These are phyloP conservation scores for Mesembryanthemum crystallinum DNA, from an alignment of 148 eudicot genomes.

Conservation along the genomic window DNA sequence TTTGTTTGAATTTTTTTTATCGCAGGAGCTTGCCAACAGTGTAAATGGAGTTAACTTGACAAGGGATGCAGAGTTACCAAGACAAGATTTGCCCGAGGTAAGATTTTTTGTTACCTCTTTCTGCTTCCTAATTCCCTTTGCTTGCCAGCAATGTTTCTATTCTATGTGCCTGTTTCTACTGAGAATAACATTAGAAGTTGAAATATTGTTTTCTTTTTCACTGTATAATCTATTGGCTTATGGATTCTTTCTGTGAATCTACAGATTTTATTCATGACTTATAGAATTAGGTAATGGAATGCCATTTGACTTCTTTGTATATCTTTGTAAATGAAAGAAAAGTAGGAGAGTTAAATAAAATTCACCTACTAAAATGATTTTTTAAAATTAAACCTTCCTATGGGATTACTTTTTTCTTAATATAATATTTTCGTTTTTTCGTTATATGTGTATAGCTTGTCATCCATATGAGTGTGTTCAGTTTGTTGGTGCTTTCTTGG, in stretches of 20 bases:
- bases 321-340: not conserved
- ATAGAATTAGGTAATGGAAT: not conserved
- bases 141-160: not conserved
- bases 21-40: constrained; percentile 43
- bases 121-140: not conserved
- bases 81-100: constrained; percentile 57
- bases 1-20: constrained; percentile 12
- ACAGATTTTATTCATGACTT: not conserved
- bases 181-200: not conserved
- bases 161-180: not conserved
- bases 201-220: not conserved
- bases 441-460: not conserved
- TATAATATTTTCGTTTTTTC: not conserved
- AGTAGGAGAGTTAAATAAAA: no score
- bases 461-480: not conserved
- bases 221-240: not conserved
- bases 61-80: constrained; percentile 36
- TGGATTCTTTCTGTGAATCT: not conserved
- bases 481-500: not conserved
- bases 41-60: constrained; percentile 26
- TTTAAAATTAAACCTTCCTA: not conserved
- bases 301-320: not conserved
- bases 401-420: not conserved
- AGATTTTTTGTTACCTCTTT: constrained; percentile 10
- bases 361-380: not conserved